Evolutionary conservation across 441 rosid genomes (phyloP).

Genomic region (Erodium chrysanthum): DNA sequence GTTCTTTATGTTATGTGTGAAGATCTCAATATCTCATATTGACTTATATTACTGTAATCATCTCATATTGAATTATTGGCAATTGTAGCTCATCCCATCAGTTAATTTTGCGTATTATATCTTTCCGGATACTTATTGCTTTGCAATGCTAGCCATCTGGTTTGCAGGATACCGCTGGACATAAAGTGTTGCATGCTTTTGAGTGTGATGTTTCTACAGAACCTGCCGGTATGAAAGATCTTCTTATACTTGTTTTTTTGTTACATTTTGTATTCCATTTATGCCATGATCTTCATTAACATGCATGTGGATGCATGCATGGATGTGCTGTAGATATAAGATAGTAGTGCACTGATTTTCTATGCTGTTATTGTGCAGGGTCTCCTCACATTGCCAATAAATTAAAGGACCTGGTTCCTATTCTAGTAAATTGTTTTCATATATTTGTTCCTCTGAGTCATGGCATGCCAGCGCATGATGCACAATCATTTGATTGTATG

Average conservation of each 20-base stretch:
- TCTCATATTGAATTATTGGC: neutral
- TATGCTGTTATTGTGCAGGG: conserved; percentile 33
- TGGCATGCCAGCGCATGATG: conserved; percentile 34
- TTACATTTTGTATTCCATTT: conserved; percentile 4
- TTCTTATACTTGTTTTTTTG: conserved; percentile 2
- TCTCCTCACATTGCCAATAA: conserved; percentile 34
- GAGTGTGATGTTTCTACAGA: conserved; percentile 39
- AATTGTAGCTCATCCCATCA: neutral
- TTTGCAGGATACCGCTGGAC: conserved; percentile 27
- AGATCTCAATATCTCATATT: neutral
- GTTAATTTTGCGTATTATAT: conserved; percentile 1
- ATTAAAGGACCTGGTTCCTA: conserved; percentile 57
- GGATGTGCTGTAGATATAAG: neutral
- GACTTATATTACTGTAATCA: neutral
- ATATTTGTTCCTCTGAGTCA: conserved; percentile 55
- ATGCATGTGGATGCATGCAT: conserved; percentile 1
- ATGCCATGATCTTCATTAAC: conserved; percentile 6
- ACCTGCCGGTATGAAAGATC: conserved; percentile 42
- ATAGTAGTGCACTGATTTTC: conserved; percentile 4
- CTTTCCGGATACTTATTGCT: conserved; percentile 10
- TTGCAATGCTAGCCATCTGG: conserved; percentile 14
- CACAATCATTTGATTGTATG: conserved; percentile 52
- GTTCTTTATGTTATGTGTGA: neutral
- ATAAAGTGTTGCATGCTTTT: conserved; percentile 40
- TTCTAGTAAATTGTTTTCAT: conserved; percentile 57